These are phyloP conservation scores for Eucalyptus regnans DNA, from an alignment of 345 rosid genomes.

Conservation along the genomic window DNA sequence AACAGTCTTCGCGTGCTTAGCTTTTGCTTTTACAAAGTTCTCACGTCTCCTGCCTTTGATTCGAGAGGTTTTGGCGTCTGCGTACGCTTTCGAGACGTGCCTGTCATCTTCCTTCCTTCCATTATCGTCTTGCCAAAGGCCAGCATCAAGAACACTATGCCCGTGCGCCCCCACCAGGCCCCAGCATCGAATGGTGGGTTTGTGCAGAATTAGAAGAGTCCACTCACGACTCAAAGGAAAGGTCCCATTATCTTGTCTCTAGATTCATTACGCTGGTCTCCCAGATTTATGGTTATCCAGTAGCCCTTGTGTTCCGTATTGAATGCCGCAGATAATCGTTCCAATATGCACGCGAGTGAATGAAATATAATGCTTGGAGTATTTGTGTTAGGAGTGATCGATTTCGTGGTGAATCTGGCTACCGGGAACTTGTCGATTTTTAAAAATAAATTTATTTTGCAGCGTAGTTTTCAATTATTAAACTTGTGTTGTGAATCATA, in stretches of 20 bases:
- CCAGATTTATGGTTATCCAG: background rate
- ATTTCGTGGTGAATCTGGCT: background rate
- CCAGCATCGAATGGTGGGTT: background rate
- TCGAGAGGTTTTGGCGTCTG: background rate
- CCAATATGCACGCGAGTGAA: background rate
- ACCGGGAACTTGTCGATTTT: fast-evolving
- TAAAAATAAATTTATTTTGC: background rate
- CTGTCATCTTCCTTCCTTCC: background rate
- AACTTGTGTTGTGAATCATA: background rate
- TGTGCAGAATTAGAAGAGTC: background rate
- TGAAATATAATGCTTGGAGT: background rate
- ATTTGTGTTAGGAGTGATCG: background rate
- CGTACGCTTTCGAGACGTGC: background rate
- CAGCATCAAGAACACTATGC: background rate
- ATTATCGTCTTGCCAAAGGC: background rate
- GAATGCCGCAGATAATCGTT: background rate
- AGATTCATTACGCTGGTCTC: background rate
- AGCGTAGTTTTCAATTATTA: background rate
- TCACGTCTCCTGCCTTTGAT: background rate
- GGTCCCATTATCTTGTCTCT: background rate
- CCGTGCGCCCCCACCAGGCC: background rate
- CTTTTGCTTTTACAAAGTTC: background rate
- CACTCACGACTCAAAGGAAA: background rate
- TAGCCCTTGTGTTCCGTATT: background rate
- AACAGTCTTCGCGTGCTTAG: background rate